Conservation (phyloP, 495 filamentous ascomycete genomes). For the Penicillium parvum region DNA sequence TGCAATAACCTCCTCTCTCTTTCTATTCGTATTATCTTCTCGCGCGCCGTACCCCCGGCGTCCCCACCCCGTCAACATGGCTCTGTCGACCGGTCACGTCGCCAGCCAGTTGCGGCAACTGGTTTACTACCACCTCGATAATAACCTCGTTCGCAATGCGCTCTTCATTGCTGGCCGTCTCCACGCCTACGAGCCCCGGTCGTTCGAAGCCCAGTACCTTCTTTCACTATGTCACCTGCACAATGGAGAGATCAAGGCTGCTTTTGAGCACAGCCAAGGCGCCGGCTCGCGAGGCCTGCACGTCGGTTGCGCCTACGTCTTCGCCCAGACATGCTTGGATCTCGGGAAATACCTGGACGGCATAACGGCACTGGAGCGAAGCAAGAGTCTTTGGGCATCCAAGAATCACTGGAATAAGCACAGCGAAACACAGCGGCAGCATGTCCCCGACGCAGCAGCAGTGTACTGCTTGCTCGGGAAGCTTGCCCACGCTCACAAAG, state of each 20-base stretch:
- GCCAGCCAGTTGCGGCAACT: constrained; percentile 74
- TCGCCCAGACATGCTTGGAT: constrained; percentile 80
- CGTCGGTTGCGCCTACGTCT: constrained; percentile 85
- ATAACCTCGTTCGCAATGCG: constrained; percentile 79
- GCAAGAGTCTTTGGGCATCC: constrained; percentile 62
- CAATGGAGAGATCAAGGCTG: constrained; percentile 69
- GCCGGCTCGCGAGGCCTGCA: constrained; percentile 63
- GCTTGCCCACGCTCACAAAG: constrained; percentile 74
- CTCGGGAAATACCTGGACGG: constrained; percentile 76
- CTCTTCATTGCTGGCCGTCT: constrained; percentile 88
- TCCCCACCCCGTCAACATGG: constrained; percentile 57
- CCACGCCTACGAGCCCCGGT: constrained; percentile 72
- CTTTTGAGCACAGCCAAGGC: constrained; percentile 65
- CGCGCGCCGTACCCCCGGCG: constrained; percentile 5
- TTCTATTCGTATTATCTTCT: not conserved
- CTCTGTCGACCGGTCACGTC: constrained; percentile 61
- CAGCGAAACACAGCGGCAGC: constrained; percentile 57
- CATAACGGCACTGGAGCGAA: constrained; percentile 71
- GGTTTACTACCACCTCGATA: constrained; percentile 91
- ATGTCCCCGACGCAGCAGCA: constrained; percentile 79
- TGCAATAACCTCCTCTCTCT: too few species aligned
- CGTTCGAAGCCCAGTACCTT: constrained; percentile 75
- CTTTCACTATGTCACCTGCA: constrained; percentile 79
- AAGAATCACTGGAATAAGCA: constrained; percentile 70
- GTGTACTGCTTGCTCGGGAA: constrained; percentile 78